Evolutionary conservation across 345 rosid species (phyloP).

Genomic region (Ricinus communis): DNA sequence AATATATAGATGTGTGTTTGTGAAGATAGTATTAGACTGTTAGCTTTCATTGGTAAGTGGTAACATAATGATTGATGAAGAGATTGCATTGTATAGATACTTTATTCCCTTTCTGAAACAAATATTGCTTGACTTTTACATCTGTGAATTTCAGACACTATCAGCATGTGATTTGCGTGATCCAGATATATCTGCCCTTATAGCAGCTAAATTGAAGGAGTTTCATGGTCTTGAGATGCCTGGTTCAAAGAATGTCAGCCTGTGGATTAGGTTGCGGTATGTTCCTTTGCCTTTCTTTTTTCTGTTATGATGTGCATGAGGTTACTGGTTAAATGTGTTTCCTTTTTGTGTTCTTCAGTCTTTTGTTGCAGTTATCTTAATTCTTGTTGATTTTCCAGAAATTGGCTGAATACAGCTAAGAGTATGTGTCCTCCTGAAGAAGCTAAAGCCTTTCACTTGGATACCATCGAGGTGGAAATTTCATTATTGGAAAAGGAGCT

Average conservation of each 20-base stretch:
- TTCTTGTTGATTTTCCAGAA: conserved; percentile 17
- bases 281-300: background rate
- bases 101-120: conserved; percentile 3
- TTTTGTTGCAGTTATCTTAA: background rate
- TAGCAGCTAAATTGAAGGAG: conserved; percentile 34
- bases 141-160: conserved; percentile 21
- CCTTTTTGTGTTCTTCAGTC: background rate
- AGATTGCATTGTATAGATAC: background rate
- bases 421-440: conserved; percentile 23
- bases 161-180: conserved; percentile 34
- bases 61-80: background rate
- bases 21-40: too few species aligned
- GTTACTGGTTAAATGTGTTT: background rate
- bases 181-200: conserved; percentile 26
- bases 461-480: conserved; percentile 26
- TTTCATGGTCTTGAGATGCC: conserved; percentile 36
- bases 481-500: conserved; percentile 26
- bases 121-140: background rate
- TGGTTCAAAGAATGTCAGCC: conserved; percentile 22
- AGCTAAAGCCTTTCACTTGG: conserved; percentile 23
- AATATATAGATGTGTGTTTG: too few species aligned
- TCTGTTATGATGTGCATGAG: background rate
- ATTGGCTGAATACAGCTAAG: conserved; percentile 32
- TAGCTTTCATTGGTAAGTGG: too few species aligned
- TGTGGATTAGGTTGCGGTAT: conserved; percentile 32